Percentiles rank a stretch among this genome's conserved stretches.
These are phyloP conservation scores for Dendrocalamus latiflorus DNA, from an alignment of 202 grass and related monocot genomes.

Conservation along the genomic window DNA sequence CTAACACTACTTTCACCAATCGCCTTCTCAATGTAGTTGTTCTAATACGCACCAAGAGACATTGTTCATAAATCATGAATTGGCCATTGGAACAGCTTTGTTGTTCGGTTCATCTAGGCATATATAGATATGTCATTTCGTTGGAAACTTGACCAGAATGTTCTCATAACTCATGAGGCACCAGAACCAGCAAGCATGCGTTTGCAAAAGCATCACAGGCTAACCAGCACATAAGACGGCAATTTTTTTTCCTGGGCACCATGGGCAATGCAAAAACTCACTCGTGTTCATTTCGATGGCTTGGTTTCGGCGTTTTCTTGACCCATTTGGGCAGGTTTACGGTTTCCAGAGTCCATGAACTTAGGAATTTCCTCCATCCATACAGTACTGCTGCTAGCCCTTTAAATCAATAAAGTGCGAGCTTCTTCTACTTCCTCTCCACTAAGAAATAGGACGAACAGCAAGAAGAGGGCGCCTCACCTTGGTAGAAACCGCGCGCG, in stretches of 20 bases:
- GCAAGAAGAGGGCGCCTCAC: not conserved
- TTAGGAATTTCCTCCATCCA: not conserved
- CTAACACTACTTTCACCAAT: too few relatives aligned
- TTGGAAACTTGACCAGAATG: not conserved
- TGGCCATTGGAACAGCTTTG: not conserved
- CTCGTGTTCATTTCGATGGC: not conserved
- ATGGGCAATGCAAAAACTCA: not conserved
- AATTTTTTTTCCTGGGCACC: not conserved
- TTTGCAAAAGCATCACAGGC: not conserved
- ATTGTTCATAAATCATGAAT: not conserved
- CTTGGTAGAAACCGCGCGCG: slow-evolving; percentile 26
- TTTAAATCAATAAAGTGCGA: not conserved
- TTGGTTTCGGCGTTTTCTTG: not conserved
- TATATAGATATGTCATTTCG: not conserved
- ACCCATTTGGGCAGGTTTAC: not conserved
- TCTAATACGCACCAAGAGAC: not conserved
- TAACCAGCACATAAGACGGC: not conserved
- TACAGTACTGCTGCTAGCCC: not conserved
- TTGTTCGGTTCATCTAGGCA: not conserved
- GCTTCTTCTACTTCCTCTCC: not conserved
- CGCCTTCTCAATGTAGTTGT: not conserved
- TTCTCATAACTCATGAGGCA: not conserved
- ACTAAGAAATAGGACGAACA: too few relatives aligned
- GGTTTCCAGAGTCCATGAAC: not conserved
- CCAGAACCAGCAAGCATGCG: not conserved